Percentiles rank a stretch among this genome's conserved stretches.
Evolutionary conservation across 129 eudicot species (phyloP).

Genomic region (Sambucus nigra): DNA sequence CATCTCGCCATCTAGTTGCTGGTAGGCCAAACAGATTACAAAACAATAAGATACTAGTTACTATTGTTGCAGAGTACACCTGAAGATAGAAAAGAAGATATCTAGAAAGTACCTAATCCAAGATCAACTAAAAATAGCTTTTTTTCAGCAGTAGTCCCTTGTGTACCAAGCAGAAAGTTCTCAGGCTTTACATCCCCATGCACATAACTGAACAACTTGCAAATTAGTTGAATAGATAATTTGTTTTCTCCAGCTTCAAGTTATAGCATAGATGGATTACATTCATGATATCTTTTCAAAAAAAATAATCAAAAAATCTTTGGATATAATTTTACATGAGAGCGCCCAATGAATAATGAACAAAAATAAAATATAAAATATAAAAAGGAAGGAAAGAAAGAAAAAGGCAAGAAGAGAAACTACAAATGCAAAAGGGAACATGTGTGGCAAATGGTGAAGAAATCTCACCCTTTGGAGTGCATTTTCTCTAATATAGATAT

Average conservation of each 20-base stretch:
- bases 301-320: too few species aligned
- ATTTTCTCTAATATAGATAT: constrained; percentile 83
- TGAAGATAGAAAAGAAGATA: background rate
- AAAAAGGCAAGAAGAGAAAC: background rate
- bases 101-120: constrained; percentile 52
- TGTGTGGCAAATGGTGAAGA: background rate
- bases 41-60: constrained; percentile 2
- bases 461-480: constrained; percentile 76
- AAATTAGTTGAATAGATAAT: constrained; percentile 1
- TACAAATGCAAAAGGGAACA: background rate
- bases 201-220: constrained; percentile 64
- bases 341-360: background rate
- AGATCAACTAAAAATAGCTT: constrained; percentile 80
- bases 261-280: too few species aligned
- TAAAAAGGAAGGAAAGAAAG: background rate
- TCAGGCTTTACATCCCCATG: constrained; percentile 96
- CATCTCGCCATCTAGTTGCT: constrained; percentile 79
- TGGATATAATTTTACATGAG: background rate
- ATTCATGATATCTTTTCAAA: too few species aligned
- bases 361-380: too few species aligned
- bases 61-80: background rate
- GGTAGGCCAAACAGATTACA: constrained; percentile 8
- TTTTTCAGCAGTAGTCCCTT: constrained; percentile 74
- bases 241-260: too few species aligned
- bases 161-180: constrained; percentile 83